These are phyloP conservation scores for Beauveria scarabaeidicola DNA, from an alignment of 2,329 filamentous ascomycete genomes.

Conservation along the genomic window DNA sequence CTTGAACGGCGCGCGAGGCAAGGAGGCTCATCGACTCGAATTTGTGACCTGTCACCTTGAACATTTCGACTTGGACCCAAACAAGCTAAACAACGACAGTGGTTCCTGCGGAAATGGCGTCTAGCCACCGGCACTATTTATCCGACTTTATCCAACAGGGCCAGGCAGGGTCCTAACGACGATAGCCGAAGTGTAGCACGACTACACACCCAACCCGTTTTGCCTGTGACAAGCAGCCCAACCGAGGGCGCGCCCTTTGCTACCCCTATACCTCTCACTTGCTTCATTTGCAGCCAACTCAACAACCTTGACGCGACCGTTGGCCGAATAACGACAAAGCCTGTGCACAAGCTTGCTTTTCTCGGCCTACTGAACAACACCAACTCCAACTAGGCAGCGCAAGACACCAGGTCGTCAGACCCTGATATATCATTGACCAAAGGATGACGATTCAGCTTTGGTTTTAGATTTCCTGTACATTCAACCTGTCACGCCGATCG, in stretches of 20 bases:
- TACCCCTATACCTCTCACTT: not conserved
- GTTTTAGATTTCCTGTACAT: not conserved
- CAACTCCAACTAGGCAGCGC: not conserved
- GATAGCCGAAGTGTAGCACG: slow-evolving; percentile 2
- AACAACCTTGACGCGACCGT: not conserved
- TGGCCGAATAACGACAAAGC: not conserved
- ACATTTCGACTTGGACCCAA: not conserved
- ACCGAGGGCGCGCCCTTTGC: too few relatives aligned
- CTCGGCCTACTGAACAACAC: not conserved
- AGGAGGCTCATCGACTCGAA: not conserved
- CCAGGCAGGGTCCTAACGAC: not conserved
- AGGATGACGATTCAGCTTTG: not conserved
- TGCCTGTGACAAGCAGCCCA: not conserved
- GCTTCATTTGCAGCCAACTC: not conserved
- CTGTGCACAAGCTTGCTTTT: not conserved
- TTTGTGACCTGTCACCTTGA: slow-evolving; percentile 4
- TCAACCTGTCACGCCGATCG: not conserved
- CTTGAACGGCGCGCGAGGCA: not conserved
- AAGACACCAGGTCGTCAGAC: too few relatives aligned
- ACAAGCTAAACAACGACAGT: not conserved
- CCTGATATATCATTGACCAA: not conserved
- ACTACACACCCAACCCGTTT: not conserved
- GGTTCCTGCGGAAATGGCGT: slow-evolving; percentile 8
- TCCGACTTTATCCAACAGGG: not conserved
- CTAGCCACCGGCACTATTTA: slow-evolving; percentile 1